Evolutionary conservation across 805 yeast species (phyloP), one percentile per base, ranked within the genome.

Genomic region (Pichia sporocuriosa): DNA sequence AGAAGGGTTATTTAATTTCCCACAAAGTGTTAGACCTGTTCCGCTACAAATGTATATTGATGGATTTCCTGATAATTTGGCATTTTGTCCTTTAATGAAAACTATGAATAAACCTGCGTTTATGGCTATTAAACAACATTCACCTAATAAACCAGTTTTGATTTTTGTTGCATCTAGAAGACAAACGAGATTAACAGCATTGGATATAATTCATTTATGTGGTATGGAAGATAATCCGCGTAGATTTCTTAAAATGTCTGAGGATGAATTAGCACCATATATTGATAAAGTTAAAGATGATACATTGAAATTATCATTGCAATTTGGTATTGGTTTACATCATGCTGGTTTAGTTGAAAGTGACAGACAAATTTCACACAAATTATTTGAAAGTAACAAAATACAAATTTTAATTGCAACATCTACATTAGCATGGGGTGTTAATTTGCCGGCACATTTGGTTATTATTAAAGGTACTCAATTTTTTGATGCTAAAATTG

Each of bases 51-150:
- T 84, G 90, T 84, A 81, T 52, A 84, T 84, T 48, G 94, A 84
- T 56, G 94, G 94, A 0, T 84, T 81, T 53, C 89, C 88, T 1
- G 93, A 84, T 49, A 81, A 82, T 48, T 68, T 81, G 46, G 88
- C 87, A 1, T 84, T 84, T 55, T 79, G 88, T 52, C 87, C 90
- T 1, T 66, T 85, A 54, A 84, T 84, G 96, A 85, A 79, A 66
- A 84, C 79, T 19, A 85, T 77, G 93, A 87, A 80, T 69, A 87
- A 73, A 54, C 96, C 97, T 1, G 90, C 95, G 0, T 88, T 84
- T 55, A 76, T 82, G 81, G 95, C 96, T 0, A 88, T 88, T 48
- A 85, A 87, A 56, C 87, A 85, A 48, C 96, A 89, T 58, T 84
- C 96, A 0, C 94, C 96, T 2, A 67, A 66, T 16, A 80, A 88